Conservation (phyloP, 2,329 filamentous ascomycete species). For the Fusarium subtropicale region DNA sequence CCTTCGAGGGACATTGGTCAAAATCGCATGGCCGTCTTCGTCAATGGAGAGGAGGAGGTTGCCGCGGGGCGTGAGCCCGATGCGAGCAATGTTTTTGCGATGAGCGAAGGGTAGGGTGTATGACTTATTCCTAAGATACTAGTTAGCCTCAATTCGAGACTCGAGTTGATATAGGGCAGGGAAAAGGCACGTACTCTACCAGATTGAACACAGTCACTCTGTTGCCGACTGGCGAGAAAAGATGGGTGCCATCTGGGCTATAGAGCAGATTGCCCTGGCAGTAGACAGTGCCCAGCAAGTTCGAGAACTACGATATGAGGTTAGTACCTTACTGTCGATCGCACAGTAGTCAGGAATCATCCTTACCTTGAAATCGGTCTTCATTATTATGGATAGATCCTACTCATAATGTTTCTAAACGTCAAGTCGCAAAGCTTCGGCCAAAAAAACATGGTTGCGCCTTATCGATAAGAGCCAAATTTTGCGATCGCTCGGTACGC, state of each 20-base stretch:
- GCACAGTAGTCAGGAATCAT: neutral
- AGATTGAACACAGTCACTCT: conserved; percentile 95
- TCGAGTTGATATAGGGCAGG: neutral
- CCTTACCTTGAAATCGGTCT: conserved; percentile 96
- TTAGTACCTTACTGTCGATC: neutral
- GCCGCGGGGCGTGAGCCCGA: conserved; percentile 89
- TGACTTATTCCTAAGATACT: conserved; percentile 77
- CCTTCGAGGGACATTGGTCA: conserved; percentile 88
- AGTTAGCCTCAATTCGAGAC: conserved; percentile 49
- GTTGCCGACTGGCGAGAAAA: conserved; percentile 97
- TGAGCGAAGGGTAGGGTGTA: conserved; percentile 90
- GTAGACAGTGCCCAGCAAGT: conserved; percentile 97
- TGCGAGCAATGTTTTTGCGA: conserved; percentile 88
- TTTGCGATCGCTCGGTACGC: conserved; percentile 50
- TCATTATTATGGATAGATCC: conserved; percentile 76
- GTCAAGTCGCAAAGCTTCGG: conserved; percentile 41
- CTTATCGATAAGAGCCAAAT: conserved; percentile 53
- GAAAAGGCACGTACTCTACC: conserved; percentile 75
- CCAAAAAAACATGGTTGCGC: conserved; percentile 49
- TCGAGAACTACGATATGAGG: conserved; percentile 79
- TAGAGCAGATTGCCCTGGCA: conserved; percentile 97
- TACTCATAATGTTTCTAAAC: conserved; percentile 51
- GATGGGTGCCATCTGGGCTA: conserved; percentile 93
- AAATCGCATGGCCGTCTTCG: conserved; percentile 91
- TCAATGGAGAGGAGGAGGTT: conserved; percentile 94